These are phyloP conservation scores for Coix lacrymajobi DNA, from an alignment of 176 grass and related monocot species.

Conservation along the genomic window DNA sequence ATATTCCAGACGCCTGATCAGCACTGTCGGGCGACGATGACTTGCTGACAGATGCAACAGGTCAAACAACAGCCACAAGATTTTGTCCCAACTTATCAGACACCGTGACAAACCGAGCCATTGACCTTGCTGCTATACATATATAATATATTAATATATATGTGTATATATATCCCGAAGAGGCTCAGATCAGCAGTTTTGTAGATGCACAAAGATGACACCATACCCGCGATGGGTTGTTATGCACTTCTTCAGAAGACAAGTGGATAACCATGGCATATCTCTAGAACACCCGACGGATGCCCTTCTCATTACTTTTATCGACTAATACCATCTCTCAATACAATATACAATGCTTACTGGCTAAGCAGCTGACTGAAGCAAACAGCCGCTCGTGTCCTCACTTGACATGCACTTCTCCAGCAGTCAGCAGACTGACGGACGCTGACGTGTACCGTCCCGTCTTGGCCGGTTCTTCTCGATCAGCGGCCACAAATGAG, in stretches of 20 bases:
- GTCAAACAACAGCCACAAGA: constrained; percentile 4
- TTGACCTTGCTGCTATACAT: neutral
- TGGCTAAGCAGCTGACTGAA: constrained; percentile 4
- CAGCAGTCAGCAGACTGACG: neutral
- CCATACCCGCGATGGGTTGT: neutral
- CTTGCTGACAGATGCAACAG: neutral
- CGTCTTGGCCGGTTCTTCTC: neutral
- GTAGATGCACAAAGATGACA: neutral
- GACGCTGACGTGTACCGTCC: neutral
- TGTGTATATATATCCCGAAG: too few species aligned
- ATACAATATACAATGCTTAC: neutral
- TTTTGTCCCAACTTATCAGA: neutral
- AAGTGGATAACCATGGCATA: neutral
- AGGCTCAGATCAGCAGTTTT: constrained; percentile 2
- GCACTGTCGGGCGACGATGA: constrained; percentile 4
- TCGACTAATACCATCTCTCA: neutral
- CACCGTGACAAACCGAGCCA: constrained; percentile 1
- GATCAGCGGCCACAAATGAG: neutral
- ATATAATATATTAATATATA: too few species aligned
- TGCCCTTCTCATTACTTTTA: neutral
- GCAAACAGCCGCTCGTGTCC: constrained; percentile 6
- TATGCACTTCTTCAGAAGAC: neutral
- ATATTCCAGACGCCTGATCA: neutral
- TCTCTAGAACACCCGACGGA: neutral
- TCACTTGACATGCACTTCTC: neutral